phyloP scores from a whole-genome alignment of 2,329 filamentous ascomycete species.

The Leptographium wingfieldii region DNA sequence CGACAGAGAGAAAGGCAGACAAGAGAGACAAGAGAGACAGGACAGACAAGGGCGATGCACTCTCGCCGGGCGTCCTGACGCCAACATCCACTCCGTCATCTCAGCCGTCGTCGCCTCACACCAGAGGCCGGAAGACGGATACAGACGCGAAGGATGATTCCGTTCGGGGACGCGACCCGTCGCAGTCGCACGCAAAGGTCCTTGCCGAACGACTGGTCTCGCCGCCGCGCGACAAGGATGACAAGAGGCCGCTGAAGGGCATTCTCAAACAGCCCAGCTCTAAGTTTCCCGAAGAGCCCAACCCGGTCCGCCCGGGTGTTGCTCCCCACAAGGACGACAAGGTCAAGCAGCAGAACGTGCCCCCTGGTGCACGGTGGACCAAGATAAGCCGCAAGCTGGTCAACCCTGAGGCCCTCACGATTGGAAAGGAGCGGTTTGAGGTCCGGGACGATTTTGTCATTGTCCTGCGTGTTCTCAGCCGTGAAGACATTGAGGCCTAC shows the following conservation, averaged over 20 bases:
- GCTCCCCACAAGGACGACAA: slow-evolving; percentile 85
- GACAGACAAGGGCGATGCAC: background rate
- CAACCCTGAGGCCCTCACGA: slow-evolving; percentile 74
- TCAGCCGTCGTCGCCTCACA: slow-evolving; percentile 8
- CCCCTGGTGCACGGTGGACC: slow-evolving; percentile 75
- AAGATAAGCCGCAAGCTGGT: slow-evolving; percentile 83
- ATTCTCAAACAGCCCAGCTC: slow-evolving; percentile 74
- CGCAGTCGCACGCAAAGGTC: slow-evolving; percentile 4
- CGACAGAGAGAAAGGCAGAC: background rate
- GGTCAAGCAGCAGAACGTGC: slow-evolving; percentile 54
- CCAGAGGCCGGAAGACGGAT: background rate
- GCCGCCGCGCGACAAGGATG: slow-evolving; percentile 42
- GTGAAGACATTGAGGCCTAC: slow-evolving; percentile 82
- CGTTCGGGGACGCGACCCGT: slow-evolving; percentile 3
- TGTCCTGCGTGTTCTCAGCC: slow-evolving; percentile 73
- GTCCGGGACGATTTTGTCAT: slow-evolving; percentile 90
- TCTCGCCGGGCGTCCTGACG: slow-evolving; percentile 10
- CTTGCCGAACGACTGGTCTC: slow-evolving; percentile 53
- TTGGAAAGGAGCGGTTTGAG: slow-evolving; percentile 84
- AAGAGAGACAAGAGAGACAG: background rate
- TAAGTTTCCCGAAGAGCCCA: slow-evolving; percentile 77
- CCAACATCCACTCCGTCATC: slow-evolving; percentile 11
- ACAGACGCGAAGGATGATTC: background rate
- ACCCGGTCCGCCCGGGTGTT: slow-evolving; percentile 77
- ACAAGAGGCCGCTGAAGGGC: slow-evolving; percentile 55